phyloP scores from a whole-genome alignment of 2,329 filamentous ascomycete species.

The Trichoderma atroviride region DNA sequence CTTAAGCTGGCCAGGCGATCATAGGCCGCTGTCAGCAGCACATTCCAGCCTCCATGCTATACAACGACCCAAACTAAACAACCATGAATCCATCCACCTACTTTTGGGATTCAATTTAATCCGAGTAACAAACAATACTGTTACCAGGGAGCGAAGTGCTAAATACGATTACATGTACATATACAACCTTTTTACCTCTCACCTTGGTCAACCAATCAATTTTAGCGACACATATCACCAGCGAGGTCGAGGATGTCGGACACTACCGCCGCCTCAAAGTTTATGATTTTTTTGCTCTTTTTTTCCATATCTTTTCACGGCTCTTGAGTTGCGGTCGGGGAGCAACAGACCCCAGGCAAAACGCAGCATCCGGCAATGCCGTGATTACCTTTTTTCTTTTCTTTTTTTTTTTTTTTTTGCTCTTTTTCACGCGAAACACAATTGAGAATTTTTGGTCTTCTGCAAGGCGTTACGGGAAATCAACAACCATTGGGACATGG shows the following conservation, averaged over 20 bases:
- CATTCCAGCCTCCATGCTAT: not conserved
- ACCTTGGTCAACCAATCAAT: slow-evolving; percentile 6
- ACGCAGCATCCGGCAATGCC: slow-evolving; percentile 23
- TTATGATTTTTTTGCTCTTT: slow-evolving; percentile 1
- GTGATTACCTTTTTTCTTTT: not conserved
- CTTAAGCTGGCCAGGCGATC: slow-evolving; percentile 47
- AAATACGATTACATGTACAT: not conserved
- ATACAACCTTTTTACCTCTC: not conserved
- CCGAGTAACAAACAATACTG: not conserved
- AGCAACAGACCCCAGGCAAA: slow-evolving; percentile 25
- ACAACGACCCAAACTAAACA: not conserved
- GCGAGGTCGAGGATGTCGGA: slow-evolving; percentile 16
- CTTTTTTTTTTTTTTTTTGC: not conserved
- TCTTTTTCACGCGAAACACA: slow-evolving; percentile 13
- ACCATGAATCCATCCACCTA: not conserved
- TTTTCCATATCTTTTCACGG: slow-evolving; percentile 11
- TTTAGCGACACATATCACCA: slow-evolving; percentile 11
- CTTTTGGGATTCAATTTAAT: not conserved
- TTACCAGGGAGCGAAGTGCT: not conserved
- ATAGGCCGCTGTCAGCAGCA: slow-evolving; percentile 27
- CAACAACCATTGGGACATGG: not conserved
- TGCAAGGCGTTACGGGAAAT: slow-evolving; percentile 26
- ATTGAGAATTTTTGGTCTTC: slow-evolving; percentile 10
- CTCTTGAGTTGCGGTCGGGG: slow-evolving; percentile 21
- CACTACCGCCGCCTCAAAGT: slow-evolving; percentile 8